These are phyloP conservation scores for Diaporthe australafricana DNA, from an alignment of 2,329 filamentous ascomycete genomes.

Conservation along the genomic window DNA sequence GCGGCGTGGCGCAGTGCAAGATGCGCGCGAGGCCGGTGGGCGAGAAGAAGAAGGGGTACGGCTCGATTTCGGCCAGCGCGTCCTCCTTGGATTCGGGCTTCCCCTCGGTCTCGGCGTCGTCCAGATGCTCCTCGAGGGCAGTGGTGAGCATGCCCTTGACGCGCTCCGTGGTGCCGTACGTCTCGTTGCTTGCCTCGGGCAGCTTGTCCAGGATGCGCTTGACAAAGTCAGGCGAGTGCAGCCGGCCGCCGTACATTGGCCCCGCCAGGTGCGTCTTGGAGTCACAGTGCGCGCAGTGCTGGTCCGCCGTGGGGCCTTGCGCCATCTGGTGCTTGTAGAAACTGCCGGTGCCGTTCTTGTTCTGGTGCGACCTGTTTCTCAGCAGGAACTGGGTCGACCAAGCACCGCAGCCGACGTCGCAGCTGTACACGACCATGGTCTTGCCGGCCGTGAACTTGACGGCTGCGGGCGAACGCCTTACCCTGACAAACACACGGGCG, in stretches of 20 bases:
- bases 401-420: slow-evolving; percentile 89
- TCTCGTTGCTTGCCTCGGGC: slow-evolving; percentile 71
- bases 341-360: slow-evolving; percentile 76
- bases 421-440: slow-evolving; percentile 93
- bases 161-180: slow-evolving; percentile 83
- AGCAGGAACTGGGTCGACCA: slow-evolving; percentile 87
- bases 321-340: slow-evolving; percentile 85
- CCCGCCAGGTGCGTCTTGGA: slow-evolving; percentile 88
- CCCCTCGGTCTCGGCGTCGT: slow-evolving; percentile 48
- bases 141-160: slow-evolving; percentile 93
- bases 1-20: slow-evolving; percentile 82
- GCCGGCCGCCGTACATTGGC: slow-evolving; percentile 92
- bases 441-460: slow-evolving; percentile 93
- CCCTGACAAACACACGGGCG: slow-evolving; percentile 85
- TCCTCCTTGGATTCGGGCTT: slow-evolving; percentile 47
- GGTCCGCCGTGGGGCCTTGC: slow-evolving; percentile 74
- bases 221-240: slow-evolving; percentile 89
- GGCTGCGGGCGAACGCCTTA: slow-evolving; percentile 82
- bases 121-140: slow-evolving; percentile 79
- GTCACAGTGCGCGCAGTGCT: slow-evolving; percentile 84
- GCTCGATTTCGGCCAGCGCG: slow-evolving; percentile 75
- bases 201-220: slow-evolving; percentile 80
- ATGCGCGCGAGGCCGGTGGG: slow-evolving; percentile 80
- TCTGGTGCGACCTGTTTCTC: slow-evolving; percentile 72
- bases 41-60: slow-evolving; percentile 87